These are phyloP conservation scores for Cardiospermum halicacabum DNA, from an alignment of 345 rosid species.

Conservation along the genomic window DNA sequence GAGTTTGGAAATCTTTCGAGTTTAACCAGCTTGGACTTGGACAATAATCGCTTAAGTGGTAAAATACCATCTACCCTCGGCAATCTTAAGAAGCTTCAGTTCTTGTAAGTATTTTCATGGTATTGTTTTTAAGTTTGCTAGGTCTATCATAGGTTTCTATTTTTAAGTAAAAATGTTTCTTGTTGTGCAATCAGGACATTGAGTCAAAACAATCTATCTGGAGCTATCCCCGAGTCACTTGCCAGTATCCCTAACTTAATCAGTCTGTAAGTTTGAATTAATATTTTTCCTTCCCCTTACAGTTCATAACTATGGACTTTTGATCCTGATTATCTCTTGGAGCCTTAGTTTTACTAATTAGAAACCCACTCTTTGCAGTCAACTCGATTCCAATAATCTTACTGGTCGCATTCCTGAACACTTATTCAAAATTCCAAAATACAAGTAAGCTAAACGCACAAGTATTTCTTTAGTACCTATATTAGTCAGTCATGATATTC, in stretches of 20 bases:
- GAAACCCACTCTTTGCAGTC: constrained; percentile 46
- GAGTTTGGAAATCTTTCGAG: constrained; percentile 81
- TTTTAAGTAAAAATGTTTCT: constrained; percentile 8
- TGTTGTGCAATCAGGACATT: constrained; percentile 50
- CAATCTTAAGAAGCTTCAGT: constrained; percentile 78
- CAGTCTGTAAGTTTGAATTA: constrained; percentile 44
- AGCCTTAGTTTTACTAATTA: constrained; percentile 13
- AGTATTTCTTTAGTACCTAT: background rate
- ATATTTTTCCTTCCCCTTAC: constrained; percentile 3
- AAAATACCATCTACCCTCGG: constrained; percentile 80
- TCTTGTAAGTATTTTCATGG: constrained; percentile 60
- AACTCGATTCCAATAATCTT: constrained; percentile 69
- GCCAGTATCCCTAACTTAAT: constrained; percentile 55
- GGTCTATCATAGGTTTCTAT: constrained; percentile 8
- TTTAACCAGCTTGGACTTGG: constrained; percentile 86
- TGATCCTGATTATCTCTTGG: background rate
- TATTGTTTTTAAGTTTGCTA: constrained; percentile 11
- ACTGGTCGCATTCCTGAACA: constrained; percentile 68
- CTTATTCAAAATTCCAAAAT: constrained; percentile 57
- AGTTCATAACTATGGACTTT: constrained; percentile 8
- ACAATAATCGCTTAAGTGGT: constrained; percentile 71
- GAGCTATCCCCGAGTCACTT: constrained; percentile 71
- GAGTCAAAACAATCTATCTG: constrained; percentile 81
- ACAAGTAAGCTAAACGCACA: constrained; percentile 53
- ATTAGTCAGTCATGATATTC: background rate